These are phyloP conservation scores for Allomyces macrogynus DNA, from an alignment of 192 early-diverging fungal species.

Conservation along the genomic window DNA sequence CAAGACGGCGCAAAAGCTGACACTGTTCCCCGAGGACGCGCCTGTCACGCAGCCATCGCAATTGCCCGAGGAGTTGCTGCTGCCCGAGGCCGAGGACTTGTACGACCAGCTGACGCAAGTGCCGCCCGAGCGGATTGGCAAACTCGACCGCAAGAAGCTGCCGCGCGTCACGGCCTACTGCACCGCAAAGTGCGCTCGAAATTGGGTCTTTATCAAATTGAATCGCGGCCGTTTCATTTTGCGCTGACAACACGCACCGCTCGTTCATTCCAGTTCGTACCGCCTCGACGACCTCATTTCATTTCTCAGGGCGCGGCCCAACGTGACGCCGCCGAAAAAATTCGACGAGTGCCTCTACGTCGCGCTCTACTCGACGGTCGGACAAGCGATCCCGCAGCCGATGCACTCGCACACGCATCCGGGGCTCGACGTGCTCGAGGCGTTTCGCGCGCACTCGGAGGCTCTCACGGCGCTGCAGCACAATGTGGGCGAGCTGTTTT, in stretches of 20 bases:
- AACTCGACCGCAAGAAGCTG: slow-evolving; percentile 45
- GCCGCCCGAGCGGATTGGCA: slow-evolving; percentile 46
- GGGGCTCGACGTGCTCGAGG: background rate
- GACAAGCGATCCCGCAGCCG: background rate
- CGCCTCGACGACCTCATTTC: background rate
- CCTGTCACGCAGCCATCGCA: slow-evolving; percentile 10
- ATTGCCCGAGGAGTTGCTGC: slow-evolving; percentile 13
- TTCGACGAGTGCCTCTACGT: slow-evolving; percentile 32
- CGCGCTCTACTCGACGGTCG: background rate
- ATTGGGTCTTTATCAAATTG: background rate
- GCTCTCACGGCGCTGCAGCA: background rate
- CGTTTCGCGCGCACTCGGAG: background rate
- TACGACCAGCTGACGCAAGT: slow-evolving; percentile 56
- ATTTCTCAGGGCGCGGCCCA: background rate
- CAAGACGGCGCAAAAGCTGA: slow-evolving; percentile 82
- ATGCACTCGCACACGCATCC: background rate
- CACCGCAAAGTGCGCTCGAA: slow-evolving; percentile 39
- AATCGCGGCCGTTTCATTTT: no score
- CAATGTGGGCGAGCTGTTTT: slow-evolving; percentile 14
- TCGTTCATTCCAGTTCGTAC: background rate
- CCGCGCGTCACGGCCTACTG: slow-evolving; percentile 71
- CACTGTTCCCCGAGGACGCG: slow-evolving; percentile 64
- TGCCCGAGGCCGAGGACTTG: slow-evolving; percentile 21
- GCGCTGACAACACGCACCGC: no score
- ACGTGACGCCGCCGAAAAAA: slow-evolving; percentile 4